Conservation (phyloP, 2,329 filamentous ascomycete genomes). For the Diaporthe humulicola region DNA sequence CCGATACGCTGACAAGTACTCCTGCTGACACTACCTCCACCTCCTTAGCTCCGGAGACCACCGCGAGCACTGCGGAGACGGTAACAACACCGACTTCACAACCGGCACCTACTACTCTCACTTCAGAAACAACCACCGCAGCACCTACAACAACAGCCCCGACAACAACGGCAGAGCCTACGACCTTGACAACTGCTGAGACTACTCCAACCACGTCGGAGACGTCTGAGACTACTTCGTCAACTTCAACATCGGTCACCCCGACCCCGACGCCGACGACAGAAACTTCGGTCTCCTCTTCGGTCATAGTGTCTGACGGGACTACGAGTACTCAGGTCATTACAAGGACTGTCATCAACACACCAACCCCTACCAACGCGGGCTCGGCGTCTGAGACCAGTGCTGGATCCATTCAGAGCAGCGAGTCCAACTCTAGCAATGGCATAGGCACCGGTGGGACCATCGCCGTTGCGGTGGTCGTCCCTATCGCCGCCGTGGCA, state of each 20-base stretch:
- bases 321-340: slow-evolving; percentile 35
- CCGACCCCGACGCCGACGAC: slow-evolving; percentile 31
- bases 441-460: slow-evolving; percentile 74
- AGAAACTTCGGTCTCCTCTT: slow-evolving; percentile 21
- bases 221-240: slow-evolving; percentile 1
- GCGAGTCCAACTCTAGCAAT: slow-evolving; percentile 46
- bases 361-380: slow-evolving; percentile 10
- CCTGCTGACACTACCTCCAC: slow-evolving; percentile 39
- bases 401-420: slow-evolving; percentile 42
- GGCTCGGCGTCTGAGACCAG: slow-evolving; percentile 30
- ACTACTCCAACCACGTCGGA: slow-evolving; percentile 19
- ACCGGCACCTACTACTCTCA: slow-evolving; percentile 12
- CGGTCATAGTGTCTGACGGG: slow-evolving; percentile 29
- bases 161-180: slow-evolving; percentile 15
- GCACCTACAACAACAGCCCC: slow-evolving; percentile 17
- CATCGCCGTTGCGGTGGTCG: slow-evolving; percentile 93
- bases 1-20: slow-evolving; percentile 36
- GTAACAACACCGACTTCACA: background rate
- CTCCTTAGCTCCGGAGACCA: slow-evolving; percentile 33
- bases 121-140: slow-evolving; percentile 6
- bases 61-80: slow-evolving; percentile 16
- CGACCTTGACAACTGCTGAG: slow-evolving; percentile 2
- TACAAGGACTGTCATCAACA: slow-evolving; percentile 41
- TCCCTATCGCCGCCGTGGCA: slow-evolving; percentile 90
- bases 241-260: background rate